These are phyloP conservation scores for Chlamydomonas urium DNA, from an alignment of 139 green algal genomes.

Conservation along the genomic window DNA sequence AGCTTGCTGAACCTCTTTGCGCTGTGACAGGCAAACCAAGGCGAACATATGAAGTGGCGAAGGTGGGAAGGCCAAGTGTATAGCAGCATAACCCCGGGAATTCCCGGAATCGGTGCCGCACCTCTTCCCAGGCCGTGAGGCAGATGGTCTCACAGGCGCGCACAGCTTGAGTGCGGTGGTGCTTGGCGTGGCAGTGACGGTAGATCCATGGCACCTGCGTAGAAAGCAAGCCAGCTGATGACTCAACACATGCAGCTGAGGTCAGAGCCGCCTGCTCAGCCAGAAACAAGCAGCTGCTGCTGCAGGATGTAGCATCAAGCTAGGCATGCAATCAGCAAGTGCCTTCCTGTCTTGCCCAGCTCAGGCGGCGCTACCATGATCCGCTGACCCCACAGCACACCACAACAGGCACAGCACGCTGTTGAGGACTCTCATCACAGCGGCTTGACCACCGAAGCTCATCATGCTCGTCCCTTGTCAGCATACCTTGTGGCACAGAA, in stretches of 20 bases:
- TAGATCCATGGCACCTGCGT: too few relatives aligned
- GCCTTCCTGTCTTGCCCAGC: slow-evolving; percentile 7
- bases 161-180: slow-evolving; percentile 22
- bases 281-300: too few relatives aligned
- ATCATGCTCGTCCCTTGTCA: background rate
- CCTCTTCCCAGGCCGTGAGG: slow-evolving; percentile 19
- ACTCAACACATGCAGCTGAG: too few relatives aligned
- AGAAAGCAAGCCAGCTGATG: too few relatives aligned
- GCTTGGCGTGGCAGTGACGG: slow-evolving; percentile 24
- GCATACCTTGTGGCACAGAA: slow-evolving; percentile 23
- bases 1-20: background rate
- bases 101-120: too few relatives aligned
- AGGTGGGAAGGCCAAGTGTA: too few relatives aligned
- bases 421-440: background rate
- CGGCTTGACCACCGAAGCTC: background rate
- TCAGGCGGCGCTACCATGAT: background rate
- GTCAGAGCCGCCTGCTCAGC: too few relatives aligned
- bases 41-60: too few relatives aligned
- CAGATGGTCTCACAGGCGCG: slow-evolving; percentile 25
- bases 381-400: background rate
- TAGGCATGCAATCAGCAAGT: background rate
- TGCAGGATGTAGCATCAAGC: slow-evolving; percentile 9
- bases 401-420: background rate
- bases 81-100: too few relatives aligned
- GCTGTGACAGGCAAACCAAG: too few relatives aligned